Evolutionary conservation across 495 filamentous ascomycete species (phyloP), one percentile per base, ranked within the genome.

Genomic region (Platismatia glauca): DNA sequence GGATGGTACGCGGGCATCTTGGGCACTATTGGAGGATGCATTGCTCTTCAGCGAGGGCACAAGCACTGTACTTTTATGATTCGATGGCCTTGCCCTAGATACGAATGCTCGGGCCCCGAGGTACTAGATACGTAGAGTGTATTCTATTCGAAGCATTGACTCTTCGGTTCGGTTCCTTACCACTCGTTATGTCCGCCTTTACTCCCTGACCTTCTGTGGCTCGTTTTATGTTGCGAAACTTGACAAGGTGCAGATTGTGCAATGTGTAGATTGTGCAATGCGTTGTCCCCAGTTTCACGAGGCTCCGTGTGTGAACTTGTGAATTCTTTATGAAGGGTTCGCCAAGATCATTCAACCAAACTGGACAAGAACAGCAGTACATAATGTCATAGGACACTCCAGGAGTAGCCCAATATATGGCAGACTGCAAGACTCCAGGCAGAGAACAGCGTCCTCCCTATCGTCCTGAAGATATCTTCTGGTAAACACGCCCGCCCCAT

Each of bases 61-160:
- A 50, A 50, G 24, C 8, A 13, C 5, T 52, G 48, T 60, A 41
- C 16, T 50, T 38, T 52, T 50, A 55, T 35, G 46, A 33, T 39
- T 22, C 20, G 39, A 55, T 48, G 46, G 48, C 48, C 48, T 24
- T 35, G 31, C 31, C 1, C 22, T 13, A 61, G 38, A 55, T 39
- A 56, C 50, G 37, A 61, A 44, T 33, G 27, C n/a, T 22, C 16
- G 48, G 35, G 41, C 31, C 7, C 31, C 37, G 16, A 43, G 37
- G 59, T 61, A 34, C 37, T 55, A 33, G 48, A 39, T 55, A 43
- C 48, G 59, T 61, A 20, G 29, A 31, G 48, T 55, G 59, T 55
- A 55, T 22, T 34, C 18, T 22, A 31, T 55, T 39, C 6, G 24
- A 55, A 18, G 6, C 5, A 43, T 22, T n/a, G 39, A 29, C 20